phyloP scores from a whole-genome alignment of 2,329 filamentous ascomycete species.

The Phaeosphaeria sp. region DNA sequence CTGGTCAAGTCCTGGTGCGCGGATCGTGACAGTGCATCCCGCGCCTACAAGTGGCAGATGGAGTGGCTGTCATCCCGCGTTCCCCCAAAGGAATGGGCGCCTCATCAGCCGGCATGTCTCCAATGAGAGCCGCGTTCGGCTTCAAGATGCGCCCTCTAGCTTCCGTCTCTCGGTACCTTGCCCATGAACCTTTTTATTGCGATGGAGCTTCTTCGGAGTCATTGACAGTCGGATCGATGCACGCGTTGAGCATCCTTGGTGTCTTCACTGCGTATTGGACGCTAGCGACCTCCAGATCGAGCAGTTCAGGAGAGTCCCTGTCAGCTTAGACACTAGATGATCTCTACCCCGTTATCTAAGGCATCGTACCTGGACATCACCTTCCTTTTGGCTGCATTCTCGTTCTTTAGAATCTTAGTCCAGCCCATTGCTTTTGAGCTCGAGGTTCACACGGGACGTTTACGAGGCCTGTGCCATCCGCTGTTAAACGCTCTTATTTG shows the following conservation, averaged over 20 bases:
- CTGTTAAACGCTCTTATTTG: background rate
- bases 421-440: background rate
- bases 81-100: slow-evolving; percentile 5
- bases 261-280: slow-evolving; percentile 7
- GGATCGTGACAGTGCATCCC: slow-evolving; percentile 3
- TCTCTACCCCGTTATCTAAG: background rate
- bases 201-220: slow-evolving; percentile 6
- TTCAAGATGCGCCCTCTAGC: background rate
- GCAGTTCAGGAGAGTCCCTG: background rate
- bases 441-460: background rate
- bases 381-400: background rate
- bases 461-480: background rate
- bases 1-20: slow-evolving; percentile 7
- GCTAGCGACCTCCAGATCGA: slow-evolving; percentile 3
- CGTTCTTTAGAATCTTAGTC: background rate
- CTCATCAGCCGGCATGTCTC: background rate
- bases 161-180: background rate
- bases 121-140: slow-evolving; percentile 3
- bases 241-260: background rate
- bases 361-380: background rate
- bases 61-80: slow-evolving; percentile 11
- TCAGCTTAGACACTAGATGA: background rate
- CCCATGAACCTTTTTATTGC: background rate
- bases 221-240: slow-evolving; percentile 1
- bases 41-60: background rate